Evolutionary conservation across 148 eudicot genomes (phyloP).

Genomic region (Agrostemma githago): DNA sequence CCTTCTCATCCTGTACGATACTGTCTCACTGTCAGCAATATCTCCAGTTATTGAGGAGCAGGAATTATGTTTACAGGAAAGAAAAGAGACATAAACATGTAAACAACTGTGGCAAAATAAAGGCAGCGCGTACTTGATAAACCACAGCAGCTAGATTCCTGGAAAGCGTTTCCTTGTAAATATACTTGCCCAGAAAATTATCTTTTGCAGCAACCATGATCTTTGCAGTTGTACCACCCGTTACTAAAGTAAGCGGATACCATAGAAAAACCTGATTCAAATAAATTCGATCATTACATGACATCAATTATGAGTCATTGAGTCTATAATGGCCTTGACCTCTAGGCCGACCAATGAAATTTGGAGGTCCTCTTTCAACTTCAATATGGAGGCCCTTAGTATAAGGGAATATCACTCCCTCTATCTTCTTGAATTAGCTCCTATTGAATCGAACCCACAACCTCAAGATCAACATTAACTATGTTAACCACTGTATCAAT

Average conservation of each 20-base stretch:
- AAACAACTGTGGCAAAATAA: background rate
- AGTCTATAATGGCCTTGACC: background rate
- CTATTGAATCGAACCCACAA: too few relatives aligned
- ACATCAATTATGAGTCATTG: background rate
- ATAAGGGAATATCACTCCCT: too few relatives aligned
- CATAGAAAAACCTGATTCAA: constrained; percentile 70
- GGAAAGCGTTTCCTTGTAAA: constrained; percentile 86
- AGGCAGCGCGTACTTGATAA: constrained; percentile 54
- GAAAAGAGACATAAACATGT: background rate
- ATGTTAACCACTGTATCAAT: too few relatives aligned
- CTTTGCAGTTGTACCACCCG: constrained; percentile 98
- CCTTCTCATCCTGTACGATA: constrained; percentile 80
- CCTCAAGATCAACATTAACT: too few relatives aligned
- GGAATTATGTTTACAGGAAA: too few relatives aligned
- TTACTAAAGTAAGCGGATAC: constrained; percentile 79
- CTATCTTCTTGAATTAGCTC: too few relatives aligned
- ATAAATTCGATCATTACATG: background rate
- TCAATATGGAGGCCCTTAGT: too few relatives aligned
- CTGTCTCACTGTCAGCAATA: too few relatives aligned
- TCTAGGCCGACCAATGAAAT: too few relatives aligned
- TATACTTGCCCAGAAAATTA: constrained; percentile 86
- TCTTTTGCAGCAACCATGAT: constrained; percentile 97
- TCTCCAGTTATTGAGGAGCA: too few relatives aligned
- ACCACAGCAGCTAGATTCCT: constrained; percentile 89
- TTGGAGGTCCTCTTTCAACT: too few relatives aligned